Evolutionary conservation across 1,284 basidiomycete species (phyloP), one percentile per base, ranked within the genome.

Genomic region (Sphaerobolus stellatus): DNA sequence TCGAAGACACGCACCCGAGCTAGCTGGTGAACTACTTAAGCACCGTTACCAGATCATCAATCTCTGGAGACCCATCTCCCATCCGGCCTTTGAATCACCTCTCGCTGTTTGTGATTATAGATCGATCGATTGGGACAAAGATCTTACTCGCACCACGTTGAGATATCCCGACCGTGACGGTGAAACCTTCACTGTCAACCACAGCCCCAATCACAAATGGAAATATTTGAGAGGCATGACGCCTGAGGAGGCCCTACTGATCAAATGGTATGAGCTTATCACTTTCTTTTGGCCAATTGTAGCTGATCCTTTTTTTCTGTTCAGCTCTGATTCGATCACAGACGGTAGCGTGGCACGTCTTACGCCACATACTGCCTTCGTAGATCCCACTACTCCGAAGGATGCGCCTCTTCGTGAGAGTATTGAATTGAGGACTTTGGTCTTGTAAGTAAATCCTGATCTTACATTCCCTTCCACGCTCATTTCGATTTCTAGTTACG

Each of bases 311-410:
- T 38, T 30, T 46, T 46, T 4, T 14, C 18, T 28, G 53, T 56
- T 24, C 50, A 82, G 79, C 62, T 82, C 72, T 57, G 81, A 83
- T 60, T 80, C 80, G 0, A 53, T 72, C 43, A 69, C 78, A 49
- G 80, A 82, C 55, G 77, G 75, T 3, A 74, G 69, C 56, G 75
- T 81, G 5, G 79, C 81, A 1, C 60, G 71, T 1, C 76, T 81
- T 54, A 81, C 82, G 0, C 82, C 82, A 4, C 83, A 86, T 58
- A 81, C 80, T 16, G 80, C 73, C 3, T 83, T 84, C 60, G 56
- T 68, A 29, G 82, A 84, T 58, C 78, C 80, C 3, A 71, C 70
- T 2, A 81, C 80, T 2, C 82, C 82, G 6, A 60, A 68, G 43
- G 79, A 70, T 30, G 72, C 80, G 0, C 79, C 77, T 25, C 67